Conservation (phyloP, 257 asterid genomes). For the Capsicum chinense region DNA sequence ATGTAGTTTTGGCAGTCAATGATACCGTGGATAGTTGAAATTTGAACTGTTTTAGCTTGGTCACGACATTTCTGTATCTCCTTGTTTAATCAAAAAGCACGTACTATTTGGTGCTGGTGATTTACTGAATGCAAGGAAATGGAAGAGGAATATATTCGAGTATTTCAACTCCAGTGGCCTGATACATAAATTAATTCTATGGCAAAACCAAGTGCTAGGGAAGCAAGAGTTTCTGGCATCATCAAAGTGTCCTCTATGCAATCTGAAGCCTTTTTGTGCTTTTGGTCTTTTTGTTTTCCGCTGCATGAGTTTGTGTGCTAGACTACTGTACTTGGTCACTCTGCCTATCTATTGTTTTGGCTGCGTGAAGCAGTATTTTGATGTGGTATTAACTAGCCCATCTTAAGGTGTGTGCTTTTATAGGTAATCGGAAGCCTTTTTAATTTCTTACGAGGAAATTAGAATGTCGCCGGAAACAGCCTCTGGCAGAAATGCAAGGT, state of each 20-base stretch:
- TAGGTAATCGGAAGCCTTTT: neutral
- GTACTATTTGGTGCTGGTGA: slow-evolving; percentile 9
- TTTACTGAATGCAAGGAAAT: slow-evolving; percentile 12
- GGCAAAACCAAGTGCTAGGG: slow-evolving; percentile 9
- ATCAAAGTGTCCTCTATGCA: neutral
- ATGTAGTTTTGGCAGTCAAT: neutral
- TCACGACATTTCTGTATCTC: slow-evolving; percentile 16
- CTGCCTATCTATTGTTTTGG: neutral
- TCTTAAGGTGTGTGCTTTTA: slow-evolving; percentile 17
- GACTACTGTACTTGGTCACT: neutral
- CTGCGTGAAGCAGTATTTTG: neutral
- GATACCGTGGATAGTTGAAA: neutral
- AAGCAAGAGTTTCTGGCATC: neutral
- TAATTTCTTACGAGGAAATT: neutral
- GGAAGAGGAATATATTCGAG: neutral
- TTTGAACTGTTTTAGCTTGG: neutral
- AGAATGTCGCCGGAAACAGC: neutral
- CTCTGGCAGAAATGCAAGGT: no score
- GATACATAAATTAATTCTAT: neutral
- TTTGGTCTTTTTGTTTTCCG: neutral
- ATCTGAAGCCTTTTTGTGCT: slow-evolving; percentile 4
- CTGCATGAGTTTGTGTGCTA: neutral
- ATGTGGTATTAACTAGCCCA: neutral
- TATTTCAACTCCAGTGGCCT: neutral
- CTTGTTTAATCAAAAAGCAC: slow-evolving; percentile 7